Percentiles rank a stretch among this genome's conserved stretches.
Evolutionary conservation across 106 monocot genomes (phyloP).

Genomic region (Hemerocallis citrina): DNA sequence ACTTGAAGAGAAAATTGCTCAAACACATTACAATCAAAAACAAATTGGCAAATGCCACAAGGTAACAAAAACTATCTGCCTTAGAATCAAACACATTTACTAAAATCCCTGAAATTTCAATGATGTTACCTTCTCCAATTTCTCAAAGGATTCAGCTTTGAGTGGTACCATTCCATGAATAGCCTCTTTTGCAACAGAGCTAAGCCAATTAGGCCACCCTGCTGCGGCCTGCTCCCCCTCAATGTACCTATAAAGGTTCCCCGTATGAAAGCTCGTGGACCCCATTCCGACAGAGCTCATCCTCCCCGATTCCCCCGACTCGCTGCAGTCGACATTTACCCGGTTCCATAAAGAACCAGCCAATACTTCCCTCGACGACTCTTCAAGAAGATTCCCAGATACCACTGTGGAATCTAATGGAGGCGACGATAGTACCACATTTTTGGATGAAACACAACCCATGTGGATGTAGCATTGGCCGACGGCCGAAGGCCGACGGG

Average conservation of each 20-base stretch:
- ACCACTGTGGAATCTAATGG: constrained; percentile 25
- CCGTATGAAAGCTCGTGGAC: constrained; percentile 32
- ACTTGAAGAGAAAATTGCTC: too few relatives aligned
- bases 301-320: constrained; percentile 31
- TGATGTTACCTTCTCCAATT: constrained; percentile 78
- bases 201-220: constrained; percentile 88
- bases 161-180: constrained; percentile 88
- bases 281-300: constrained; percentile 16
- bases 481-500: neutral
- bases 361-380: constrained; percentile 10
- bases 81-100: too few relatives aligned
- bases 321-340: constrained; percentile 14
- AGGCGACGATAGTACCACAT: constrained; percentile 34
- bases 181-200: constrained; percentile 65
- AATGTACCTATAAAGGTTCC: constrained; percentile 43
- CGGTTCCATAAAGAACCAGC: constrained; percentile 15
- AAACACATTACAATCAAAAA: too few relatives aligned
- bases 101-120: too few relatives aligned
- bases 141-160: constrained; percentile 72
- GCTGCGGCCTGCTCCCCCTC: constrained; percentile 79
- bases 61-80: too few relatives aligned
- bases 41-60: too few relatives aligned
- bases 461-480: constrained; percentile 14
- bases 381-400: constrained; percentile 8
- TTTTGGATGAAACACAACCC: constrained; percentile 80